Base-by-base conservation (phyloP, 2,329 filamentous ascomycete genomes). In the Arthrinium puccinioides region DNA sequence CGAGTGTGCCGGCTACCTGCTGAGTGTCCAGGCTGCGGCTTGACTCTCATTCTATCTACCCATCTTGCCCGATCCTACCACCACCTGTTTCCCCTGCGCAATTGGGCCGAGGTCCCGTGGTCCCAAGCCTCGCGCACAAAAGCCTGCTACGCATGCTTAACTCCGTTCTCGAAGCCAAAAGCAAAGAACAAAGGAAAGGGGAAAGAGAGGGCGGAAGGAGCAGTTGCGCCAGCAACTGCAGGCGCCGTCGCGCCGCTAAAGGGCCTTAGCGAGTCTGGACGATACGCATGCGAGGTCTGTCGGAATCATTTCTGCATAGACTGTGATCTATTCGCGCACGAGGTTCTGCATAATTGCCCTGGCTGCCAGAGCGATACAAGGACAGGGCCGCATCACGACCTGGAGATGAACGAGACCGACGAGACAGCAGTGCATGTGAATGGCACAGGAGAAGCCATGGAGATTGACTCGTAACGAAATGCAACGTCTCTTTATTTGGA, bases 251-350 rank as follows among this genome's bases (percentile, higher is more conserved):
- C 43, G 33, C 49, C 59, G 39, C 46, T 59, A 14, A 83, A 79
- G 52, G 81, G 83, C 2, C 82, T 89, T 29, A 90, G 85, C 57
- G 87, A 94, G 65, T 92, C 84, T 54, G 81, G 84, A 32, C 70
- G 92, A 36, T 98, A 98, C 57, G 86, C 85, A 41, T 98, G 92
- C 58, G 76, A 83, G 48, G 80, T 82, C n/a, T 98, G 92, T 60
- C 64, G 74, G 4, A 81, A 85, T 42, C 90, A 97, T 62, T 98
- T 97, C 57, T 98, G 92, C 67, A 94, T 98, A 47, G 92, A 98
- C 59, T 98, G 92, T 59, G 92, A 98, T 59, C 79, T 96, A 18
- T 96, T 92, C 63, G 84, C 87, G 18, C 92, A 98, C 57, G 88
- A 96, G 63, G 79, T 94, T 10, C 76, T 95, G 36, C 90, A 98